Evolutionary conservation across 2,329 filamentous ascomycete genomes (phyloP).

Genomic region (Clonostachys solani): DNA sequence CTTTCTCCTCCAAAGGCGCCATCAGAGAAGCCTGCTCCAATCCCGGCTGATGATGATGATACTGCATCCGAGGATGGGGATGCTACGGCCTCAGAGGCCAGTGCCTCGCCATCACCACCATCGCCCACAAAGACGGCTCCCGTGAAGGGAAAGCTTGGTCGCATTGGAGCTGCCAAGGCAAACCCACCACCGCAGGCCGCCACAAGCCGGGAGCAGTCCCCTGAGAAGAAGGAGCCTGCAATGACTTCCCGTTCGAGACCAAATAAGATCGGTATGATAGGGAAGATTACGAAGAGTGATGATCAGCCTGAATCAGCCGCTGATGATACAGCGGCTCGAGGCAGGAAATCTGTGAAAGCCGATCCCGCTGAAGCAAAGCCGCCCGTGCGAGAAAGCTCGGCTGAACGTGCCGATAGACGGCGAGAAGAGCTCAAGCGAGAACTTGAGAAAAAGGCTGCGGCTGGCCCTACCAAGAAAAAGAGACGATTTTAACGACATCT

Average conservation of each 20-base stretch:
- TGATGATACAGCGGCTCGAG: too few species aligned
- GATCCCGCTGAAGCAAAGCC: constrained; percentile 7
- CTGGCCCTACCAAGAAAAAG: constrained; percentile 51
- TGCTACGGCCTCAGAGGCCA: constrained; percentile 38
- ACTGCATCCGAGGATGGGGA: neutral
- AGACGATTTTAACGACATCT: constrained; percentile 38
- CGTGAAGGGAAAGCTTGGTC: constrained; percentile 29
- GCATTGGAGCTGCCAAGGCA: constrained; percentile 25
- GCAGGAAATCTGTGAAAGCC: too few species aligned
- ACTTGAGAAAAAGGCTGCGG: constrained; percentile 41
- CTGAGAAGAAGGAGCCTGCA: neutral
- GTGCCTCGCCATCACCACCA: constrained; percentile 11
- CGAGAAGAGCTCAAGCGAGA: constrained; percentile 47
- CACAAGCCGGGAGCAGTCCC: constrained; percentile 4
- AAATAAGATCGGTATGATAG: constrained; percentile 26
- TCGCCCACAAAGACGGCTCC: constrained; percentile 13
- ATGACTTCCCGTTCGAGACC: neutral
- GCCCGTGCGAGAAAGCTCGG: constrained; percentile 33
- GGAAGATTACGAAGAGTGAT: constrained; percentile 12
- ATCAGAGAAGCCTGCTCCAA: constrained; percentile 3
- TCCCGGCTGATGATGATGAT: constrained; percentile 5
- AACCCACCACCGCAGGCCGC: too few species aligned
- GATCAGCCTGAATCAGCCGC: too few species aligned
- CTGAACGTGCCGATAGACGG: constrained; percentile 42
- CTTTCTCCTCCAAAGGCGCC: constrained; percentile 6